These are phyloP conservation scores for Nothopassalora personata DNA, from an alignment of 2,329 filamentous ascomycete genomes.

Conservation along the genomic window DNA sequence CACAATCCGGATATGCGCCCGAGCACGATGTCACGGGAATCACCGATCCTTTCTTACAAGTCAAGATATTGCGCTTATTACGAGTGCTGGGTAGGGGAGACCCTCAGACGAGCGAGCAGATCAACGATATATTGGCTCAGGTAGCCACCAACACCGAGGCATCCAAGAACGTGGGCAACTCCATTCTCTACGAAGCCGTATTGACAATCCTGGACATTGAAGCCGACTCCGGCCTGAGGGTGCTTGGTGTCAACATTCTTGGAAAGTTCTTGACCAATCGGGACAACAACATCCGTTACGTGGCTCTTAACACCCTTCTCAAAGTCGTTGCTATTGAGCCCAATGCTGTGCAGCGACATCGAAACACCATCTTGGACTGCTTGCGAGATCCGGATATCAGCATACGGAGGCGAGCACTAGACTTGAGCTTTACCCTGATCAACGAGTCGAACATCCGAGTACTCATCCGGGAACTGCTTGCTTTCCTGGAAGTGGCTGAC, in stretches of 20 bases:
- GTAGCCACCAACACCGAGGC: slow-evolving; percentile 98
- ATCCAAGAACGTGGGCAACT: slow-evolving; percentile 97
- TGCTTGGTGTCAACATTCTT: slow-evolving; percentile 94
- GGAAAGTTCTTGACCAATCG: slow-evolving; percentile 98
- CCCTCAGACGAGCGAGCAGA: slow-evolving; percentile 83
- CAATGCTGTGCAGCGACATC: slow-evolving; percentile 92
- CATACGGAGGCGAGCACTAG: slow-evolving; percentile 88
- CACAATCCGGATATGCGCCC: slow-evolving; percentile 91
- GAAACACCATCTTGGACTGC: slow-evolving; percentile 96
- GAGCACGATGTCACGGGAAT: slow-evolving; percentile 98
- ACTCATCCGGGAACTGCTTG: slow-evolving; percentile 83
- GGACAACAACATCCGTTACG: slow-evolving; percentile 98
- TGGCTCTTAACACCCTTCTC: slow-evolving; percentile 92
- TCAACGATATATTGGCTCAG: slow-evolving; percentile 90
- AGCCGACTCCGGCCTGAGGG: slow-evolving; percentile 87
- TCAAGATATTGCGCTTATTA: slow-evolving; percentile 85
- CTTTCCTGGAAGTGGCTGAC: slow-evolving; percentile 93
- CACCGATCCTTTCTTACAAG: slow-evolving; percentile 89
- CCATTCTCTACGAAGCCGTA: slow-evolving; percentile 95
- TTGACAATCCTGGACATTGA: slow-evolving; percentile 97
- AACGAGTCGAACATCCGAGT: slow-evolving; percentile 95
- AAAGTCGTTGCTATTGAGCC: slow-evolving; percentile 98
- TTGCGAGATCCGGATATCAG: slow-evolving; percentile 96
- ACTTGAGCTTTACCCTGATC: slow-evolving; percentile 95
- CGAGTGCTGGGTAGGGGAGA: slow-evolving; percentile 84